phyloP scores from a whole-genome alignment of 371 early-diverging fungal genomes.

The Apophysomyces variabilis region DNA sequence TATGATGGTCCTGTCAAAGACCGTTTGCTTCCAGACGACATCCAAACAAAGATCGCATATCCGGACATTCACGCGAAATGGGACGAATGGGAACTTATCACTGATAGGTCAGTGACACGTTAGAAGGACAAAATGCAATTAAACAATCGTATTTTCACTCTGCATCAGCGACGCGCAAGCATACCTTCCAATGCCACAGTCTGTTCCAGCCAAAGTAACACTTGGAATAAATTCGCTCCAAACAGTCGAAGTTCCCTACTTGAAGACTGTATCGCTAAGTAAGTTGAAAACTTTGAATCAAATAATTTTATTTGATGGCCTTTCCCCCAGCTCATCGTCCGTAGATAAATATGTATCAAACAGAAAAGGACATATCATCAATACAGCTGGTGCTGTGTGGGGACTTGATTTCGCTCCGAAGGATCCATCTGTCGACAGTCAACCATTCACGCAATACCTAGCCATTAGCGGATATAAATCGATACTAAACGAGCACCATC shows the following conservation, averaged over 20 bases:
- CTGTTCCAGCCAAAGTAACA: constrained; percentile 9
- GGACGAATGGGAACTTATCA: constrained; percentile 18
- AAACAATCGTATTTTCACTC: background rate
- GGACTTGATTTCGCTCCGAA: constrained; percentile 67
- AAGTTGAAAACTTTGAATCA: constrained; percentile 1
- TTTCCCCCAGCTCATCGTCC: constrained; percentile 3
- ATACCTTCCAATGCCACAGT: constrained; percentile 23
- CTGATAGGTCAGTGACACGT: constrained; percentile 5
- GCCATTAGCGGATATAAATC: constrained; percentile 61
- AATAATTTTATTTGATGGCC: constrained; percentile 1
- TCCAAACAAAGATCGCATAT: constrained; percentile 1
- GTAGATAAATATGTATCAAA: constrained; percentile 24
- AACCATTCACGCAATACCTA: constrained; percentile 53
- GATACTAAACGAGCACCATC: constrained; percentile 46
- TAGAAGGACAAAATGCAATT: background rate
- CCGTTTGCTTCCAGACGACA: background rate
- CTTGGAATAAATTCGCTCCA: constrained; percentile 23
- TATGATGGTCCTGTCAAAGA: background rate
- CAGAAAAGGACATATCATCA: constrained; percentile 43
- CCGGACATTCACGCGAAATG: background rate
- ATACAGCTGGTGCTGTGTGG: constrained; percentile 69
- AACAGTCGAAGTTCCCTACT: constrained; percentile 10
- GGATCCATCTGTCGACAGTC: constrained; percentile 22
- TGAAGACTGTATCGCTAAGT: constrained; percentile 17
- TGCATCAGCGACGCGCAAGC: constrained; percentile 21